Evolutionary conservation across 768 basidiomycete species (phyloP).

Genomic region (Chlorophyllum brunneum): DNA sequence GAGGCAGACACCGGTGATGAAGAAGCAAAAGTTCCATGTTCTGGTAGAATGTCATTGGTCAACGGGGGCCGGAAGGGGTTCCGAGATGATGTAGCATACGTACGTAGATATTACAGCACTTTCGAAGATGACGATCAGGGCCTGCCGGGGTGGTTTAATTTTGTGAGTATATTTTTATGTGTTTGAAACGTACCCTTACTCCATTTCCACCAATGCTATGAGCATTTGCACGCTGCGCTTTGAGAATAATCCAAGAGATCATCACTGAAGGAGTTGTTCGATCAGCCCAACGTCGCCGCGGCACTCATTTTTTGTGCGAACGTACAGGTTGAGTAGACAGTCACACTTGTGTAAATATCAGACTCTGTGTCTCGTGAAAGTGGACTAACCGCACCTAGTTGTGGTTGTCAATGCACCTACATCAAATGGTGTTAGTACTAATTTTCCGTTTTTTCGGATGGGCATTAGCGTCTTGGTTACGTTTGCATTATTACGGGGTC

Average conservation of each 20-base stretch:
- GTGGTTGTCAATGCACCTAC: not conserved
- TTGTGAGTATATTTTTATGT: too few species aligned
- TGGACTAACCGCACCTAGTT: not conserved
- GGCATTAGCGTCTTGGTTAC: not conserved
- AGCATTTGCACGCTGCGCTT: not conserved
- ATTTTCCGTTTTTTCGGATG: not conserved
- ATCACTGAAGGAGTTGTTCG: not conserved
- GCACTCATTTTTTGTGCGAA: too few species aligned
- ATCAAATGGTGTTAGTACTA: not conserved
- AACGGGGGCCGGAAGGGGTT: not conserved
- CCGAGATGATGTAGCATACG: not conserved
- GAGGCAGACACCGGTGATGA: not conserved
- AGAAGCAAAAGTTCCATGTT: not conserved
- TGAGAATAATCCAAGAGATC: not conserved
- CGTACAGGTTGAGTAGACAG: too few species aligned
- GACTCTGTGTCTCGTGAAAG: too few species aligned
- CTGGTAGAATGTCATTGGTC: not conserved
- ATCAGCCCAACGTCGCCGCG: not conserved
- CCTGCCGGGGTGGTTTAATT: not conserved
- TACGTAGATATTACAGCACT: constrained; percentile 15
- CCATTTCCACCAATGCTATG: not conserved
- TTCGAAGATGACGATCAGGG: constrained; percentile 9
- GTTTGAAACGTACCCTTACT: not conserved
- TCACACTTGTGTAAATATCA: too few species aligned
- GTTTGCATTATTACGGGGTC: not conserved